Conservation (phyloP, 768 basidiomycete genomes). For the Tubosaeta sp. region DNA sequence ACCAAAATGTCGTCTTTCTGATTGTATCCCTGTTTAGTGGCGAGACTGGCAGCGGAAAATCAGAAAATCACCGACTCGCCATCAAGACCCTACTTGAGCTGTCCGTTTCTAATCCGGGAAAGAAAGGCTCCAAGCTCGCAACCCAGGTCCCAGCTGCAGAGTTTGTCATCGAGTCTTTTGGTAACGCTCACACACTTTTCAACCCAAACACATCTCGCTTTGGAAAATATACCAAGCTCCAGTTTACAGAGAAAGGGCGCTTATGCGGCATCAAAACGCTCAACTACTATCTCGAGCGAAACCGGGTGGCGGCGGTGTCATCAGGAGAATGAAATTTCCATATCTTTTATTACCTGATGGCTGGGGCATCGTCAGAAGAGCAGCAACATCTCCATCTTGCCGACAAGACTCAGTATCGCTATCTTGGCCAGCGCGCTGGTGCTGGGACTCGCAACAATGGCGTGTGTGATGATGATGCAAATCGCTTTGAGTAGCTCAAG, state of each 20-base stretch:
- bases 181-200: constrained; percentile 85
- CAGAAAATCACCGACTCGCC: constrained; percentile 80
- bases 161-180: too few species aligned
- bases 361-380: constrained; percentile 86
- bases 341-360: too few species aligned
- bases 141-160: too few species aligned
- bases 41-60: constrained; percentile 87
- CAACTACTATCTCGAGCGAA: constrained; percentile 92
- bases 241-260: constrained; percentile 90
- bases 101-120: constrained; percentile 80
- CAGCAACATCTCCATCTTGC: constrained; percentile 80
- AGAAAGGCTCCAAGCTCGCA: constrained; percentile 89
- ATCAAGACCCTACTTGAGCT: constrained; percentile 90
- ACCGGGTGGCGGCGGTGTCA: constrained; percentile 83
- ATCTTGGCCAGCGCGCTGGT: constrained; percentile 71
- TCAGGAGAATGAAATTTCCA: too few species aligned
- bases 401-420: constrained; percentile 80
- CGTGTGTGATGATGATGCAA: constrained; percentile 73
- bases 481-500: constrained; percentile 70
- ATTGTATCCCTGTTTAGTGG: constrained; percentile 49
- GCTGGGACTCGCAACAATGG: constrained; percentile 39
- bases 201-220: constrained; percentile 96
- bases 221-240: constrained; percentile 96
- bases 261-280: constrained; percentile 89
- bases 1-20: background rate